phyloP scores from a whole-genome alignment of 2,329 filamentous ascomycete genomes.

The Pestalotiopsis sp. region DNA sequence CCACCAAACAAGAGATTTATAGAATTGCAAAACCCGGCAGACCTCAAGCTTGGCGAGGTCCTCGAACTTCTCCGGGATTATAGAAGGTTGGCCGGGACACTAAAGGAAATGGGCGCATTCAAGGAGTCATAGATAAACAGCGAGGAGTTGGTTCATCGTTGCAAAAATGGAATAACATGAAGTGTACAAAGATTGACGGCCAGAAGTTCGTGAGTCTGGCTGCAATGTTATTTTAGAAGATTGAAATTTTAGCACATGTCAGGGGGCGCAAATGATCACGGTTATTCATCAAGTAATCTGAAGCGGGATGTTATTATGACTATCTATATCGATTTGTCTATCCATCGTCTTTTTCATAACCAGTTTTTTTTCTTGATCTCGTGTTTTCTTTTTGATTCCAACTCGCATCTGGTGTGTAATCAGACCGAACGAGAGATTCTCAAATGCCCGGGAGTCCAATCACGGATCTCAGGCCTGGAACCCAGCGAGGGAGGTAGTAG shows the following conservation, averaged over 20 bases:
- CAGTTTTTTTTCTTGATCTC: neutral
- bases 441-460: slow-evolving; percentile 28
- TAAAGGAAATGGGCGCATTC: slow-evolving; percentile 66
- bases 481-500: slow-evolving; percentile 27
- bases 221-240: neutral
- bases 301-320: neutral
- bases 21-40: slow-evolving; percentile 69
- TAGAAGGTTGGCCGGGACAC: slow-evolving; percentile 65
- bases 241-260: too few species aligned
- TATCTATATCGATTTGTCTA: neutral
- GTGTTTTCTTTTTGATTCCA: neutral
- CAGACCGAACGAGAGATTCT: neutral
- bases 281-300: neutral
- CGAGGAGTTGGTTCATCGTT: neutral
- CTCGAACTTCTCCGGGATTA: slow-evolving; percentile 74
- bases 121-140: slow-evolving; percentile 38
- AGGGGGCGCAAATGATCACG: too few species aligned
- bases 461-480: slow-evolving; percentile 23
- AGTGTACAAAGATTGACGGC: neutral
- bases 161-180: neutral
- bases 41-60: slow-evolving; percentile 75
- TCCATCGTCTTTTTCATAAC: neutral
- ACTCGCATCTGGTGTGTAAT: neutral
- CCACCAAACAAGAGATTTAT: slow-evolving; percentile 75
- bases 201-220: neutral